These are phyloP conservation scores for Candolleomyces eurysporus DNA, from an alignment of 768 basidiomycete species.

Conservation along the genomic window DNA sequence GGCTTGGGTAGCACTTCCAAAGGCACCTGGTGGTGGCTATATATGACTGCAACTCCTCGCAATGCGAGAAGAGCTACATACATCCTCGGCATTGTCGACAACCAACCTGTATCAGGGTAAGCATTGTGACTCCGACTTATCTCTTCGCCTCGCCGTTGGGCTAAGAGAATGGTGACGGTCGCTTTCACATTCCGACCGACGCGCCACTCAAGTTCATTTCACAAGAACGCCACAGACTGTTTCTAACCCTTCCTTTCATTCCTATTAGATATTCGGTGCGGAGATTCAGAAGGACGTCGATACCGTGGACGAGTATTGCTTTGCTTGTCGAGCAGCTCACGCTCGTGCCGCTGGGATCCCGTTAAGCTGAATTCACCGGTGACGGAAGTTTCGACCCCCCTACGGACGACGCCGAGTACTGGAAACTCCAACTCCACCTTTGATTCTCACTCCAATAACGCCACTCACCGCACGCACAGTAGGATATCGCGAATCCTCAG, in stretches of 20 bases:
- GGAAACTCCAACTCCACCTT: too few relatives aligned
- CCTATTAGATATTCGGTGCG: conserved; percentile 55
- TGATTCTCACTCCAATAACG: too few relatives aligned
- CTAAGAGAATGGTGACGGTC: too few relatives aligned
- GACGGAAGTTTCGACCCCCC: not conserved
- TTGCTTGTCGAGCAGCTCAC: conserved; percentile 62
- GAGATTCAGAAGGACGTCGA: conserved; percentile 72
- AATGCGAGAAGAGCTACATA: conserved; percentile 61
- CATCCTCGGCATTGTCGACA: conserved; percentile 59
- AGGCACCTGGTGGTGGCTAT: conserved; percentile 72
- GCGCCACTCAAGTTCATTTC: too few relatives aligned
- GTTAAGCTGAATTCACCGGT: not conserved
- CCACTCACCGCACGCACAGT: too few relatives aligned
- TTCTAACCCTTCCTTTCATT: not conserved
- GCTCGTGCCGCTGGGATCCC: conserved; percentile 26
- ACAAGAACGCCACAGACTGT: too few relatives aligned
- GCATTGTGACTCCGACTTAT: not conserved
- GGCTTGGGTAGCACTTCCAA: conserved; percentile 66
- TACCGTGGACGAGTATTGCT: conserved; percentile 69
- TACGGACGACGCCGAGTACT: not conserved
- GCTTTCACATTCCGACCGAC: too few relatives aligned
- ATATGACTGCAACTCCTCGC: conserved; percentile 65
- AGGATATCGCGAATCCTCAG: too few relatives aligned
- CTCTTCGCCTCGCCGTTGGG: too few relatives aligned
- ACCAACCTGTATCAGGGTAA: conserved; percentile 55